Conservation (phyloP, 192 early-diverging fungal genomes). For the Gonapodya prolifera region DNA sequence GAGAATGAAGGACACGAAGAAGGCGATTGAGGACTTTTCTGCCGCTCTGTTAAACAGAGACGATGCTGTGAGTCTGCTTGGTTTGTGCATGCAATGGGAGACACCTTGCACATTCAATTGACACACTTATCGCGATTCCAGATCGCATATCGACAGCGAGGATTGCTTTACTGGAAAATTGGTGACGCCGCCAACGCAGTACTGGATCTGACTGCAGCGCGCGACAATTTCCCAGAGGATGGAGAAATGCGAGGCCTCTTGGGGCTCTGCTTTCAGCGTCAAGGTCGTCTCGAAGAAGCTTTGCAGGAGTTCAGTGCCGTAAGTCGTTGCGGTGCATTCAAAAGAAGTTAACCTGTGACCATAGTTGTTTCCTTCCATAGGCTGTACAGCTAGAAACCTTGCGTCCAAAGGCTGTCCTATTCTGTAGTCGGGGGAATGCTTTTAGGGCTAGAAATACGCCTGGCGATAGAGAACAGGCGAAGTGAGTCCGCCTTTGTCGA, state of each 20-base stretch:
- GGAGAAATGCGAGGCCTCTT: constrained; percentile 26
- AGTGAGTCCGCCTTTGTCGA: too few relatives aligned
- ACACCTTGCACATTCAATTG: constrained; percentile 3
- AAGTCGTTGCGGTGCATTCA: constrained; percentile 23
- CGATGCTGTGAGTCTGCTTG: not conserved
- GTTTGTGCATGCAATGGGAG: not conserved
- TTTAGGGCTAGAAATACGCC: constrained; percentile 19
- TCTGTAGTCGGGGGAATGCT: constrained; percentile 33
- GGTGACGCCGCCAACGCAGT: constrained; percentile 38
- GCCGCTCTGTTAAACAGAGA: not conserved
- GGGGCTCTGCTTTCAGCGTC: constrained; percentile 33
- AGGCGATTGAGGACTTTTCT: not conserved
- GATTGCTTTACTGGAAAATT: constrained; percentile 39
- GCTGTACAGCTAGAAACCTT: constrained; percentile 29
- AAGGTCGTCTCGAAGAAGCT: constrained; percentile 28
- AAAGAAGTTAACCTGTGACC: constrained; percentile 26
- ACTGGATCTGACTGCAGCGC: constrained; percentile 33
- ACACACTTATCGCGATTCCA: constrained; percentile 7
- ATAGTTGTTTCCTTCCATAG: constrained; percentile 19
- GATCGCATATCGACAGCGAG: constrained; percentile 42
- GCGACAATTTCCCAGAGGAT: constrained; percentile 38
- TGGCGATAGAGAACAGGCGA: not conserved
- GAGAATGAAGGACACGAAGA: not conserved
- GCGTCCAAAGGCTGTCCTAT: constrained; percentile 29
- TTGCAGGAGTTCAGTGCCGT: constrained; percentile 28